phyloP scores from a whole-genome alignment of 2,329 filamentous ascomycete genomes.

The Penicillium carneum region DNA sequence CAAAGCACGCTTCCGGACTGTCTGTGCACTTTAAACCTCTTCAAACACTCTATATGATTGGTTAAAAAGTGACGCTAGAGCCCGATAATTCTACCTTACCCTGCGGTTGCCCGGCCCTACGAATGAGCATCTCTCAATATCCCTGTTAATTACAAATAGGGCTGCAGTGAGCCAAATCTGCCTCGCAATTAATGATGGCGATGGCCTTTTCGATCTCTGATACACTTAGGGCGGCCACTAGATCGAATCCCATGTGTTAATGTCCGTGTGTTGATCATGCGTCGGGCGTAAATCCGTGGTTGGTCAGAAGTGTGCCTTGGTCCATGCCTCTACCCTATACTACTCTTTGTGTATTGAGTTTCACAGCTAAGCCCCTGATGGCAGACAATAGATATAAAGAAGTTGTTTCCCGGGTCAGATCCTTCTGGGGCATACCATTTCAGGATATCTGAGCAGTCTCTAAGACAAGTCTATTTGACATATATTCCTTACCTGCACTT shows the following conservation, averaged over 20 bases:
- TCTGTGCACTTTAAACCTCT: not conserved
- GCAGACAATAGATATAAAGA: constrained; percentile 8
- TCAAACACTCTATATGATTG: constrained; percentile 2
- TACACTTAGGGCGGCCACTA: not conserved
- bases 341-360: not conserved
- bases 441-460: not conserved
- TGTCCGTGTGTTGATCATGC: not conserved
- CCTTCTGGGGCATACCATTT: constrained; percentile 3
- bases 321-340: constrained; percentile 2
- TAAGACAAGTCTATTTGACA: not conserved
- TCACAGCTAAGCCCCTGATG: constrained; percentile 3
- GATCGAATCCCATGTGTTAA: not conserved
- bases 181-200: not conserved
- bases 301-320: constrained; percentile 12
- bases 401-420: not conserved
- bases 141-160: not conserved
- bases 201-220: too few species aligned
- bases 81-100: not conserved
- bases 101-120: not conserved
- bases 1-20: not conserved
- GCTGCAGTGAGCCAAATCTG: not conserved
- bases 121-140: not conserved
- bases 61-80: not conserved
- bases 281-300: not conserved
- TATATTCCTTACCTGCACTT: not conserved